Conservation (phyloP, 176 grass and related monocot genomes). For the Chrysopogon serrulatus region DNA sequence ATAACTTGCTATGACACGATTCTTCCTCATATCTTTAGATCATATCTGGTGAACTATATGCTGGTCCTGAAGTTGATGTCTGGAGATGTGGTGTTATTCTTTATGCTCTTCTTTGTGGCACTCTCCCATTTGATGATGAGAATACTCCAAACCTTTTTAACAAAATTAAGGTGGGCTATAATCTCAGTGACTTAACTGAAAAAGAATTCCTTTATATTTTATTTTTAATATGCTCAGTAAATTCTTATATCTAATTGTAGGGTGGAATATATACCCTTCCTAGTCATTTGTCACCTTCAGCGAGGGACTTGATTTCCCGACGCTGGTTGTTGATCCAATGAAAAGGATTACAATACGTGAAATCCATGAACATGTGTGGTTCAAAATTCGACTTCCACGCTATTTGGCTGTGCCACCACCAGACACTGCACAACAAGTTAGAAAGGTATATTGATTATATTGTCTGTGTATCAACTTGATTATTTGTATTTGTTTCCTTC, state of each 20-base stretch:
- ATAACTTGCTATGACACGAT: not conserved
- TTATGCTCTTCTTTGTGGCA: constrained; percentile 84
- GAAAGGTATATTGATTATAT: constrained; percentile 55
- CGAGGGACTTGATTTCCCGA: constrained; percentile 74
- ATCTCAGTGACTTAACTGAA: not conserved
- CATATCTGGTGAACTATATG: constrained; percentile 78
- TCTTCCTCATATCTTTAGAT: constrained; percentile 36
- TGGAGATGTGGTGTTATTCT: constrained; percentile 93
- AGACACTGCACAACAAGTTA: constrained; percentile 73
- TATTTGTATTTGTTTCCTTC: not conserved
- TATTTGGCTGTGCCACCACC: constrained; percentile 75
- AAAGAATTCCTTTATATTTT: not conserved
- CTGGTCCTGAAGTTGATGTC: constrained; percentile 72
- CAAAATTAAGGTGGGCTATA: constrained; percentile 71
- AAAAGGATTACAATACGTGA: constrained; percentile 78
- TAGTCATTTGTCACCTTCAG: constrained; percentile 67
- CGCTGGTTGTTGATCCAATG: constrained; percentile 86
- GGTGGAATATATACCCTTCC: constrained; percentile 92
- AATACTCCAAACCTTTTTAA: constrained; percentile 90
- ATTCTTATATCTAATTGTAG: constrained; percentile 34
- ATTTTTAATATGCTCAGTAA: constrained; percentile 14
- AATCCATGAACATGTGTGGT: constrained; percentile 83
- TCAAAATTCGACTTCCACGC: constrained; percentile 57
- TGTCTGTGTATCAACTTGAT: not conserved
- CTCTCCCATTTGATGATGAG: constrained; percentile 86